Evolutionary conservation across 805 yeast genomes (phyloP), one percentile per base, ranked within the genome.

Genomic region (Middelhovenomyces tepae): DNA sequence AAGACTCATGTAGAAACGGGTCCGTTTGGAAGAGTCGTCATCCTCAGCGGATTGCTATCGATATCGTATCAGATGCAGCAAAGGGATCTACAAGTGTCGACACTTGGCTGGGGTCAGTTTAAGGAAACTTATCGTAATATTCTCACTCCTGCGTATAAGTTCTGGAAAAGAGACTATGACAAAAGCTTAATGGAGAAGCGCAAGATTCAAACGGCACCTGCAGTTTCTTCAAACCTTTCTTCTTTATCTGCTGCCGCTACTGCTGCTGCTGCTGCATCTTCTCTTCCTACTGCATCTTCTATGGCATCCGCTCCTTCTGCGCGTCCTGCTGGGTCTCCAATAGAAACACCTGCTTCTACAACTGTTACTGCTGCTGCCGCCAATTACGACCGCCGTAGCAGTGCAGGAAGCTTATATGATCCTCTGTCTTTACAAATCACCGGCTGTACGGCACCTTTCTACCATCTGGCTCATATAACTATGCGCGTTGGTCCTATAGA

Each of bases 401-500:
- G n/a, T n/a, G n/a, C n/a, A n/a, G 16, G 53, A 51, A 24, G 72
- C 64, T 40, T 58, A 69, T 21, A 21, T 21, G n/a, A 21, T 21
- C 9, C 23, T 9, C 23, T 21, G n/a, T 21, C 23, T 21, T 21
- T 21, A 21, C n/a, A n/a, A n/a, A n/a, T n/a, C n/a, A n/a, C 23
- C 2, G 64, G 75, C 30, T 78, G 83, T 53, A 73, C 73, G 40
- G 67, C 73, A 38, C 77, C 84, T 0, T 71, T 76, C 34, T 79
- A 74, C 53, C 87, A 83, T 49, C 64, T 80, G 59, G 74, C 83
- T 1, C 87, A 80, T 48, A 72, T 81, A 10, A 70, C 75, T 28
- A 69, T 83, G 50, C 72, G 82, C 32, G 68, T 79, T 18, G 76
- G 81, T 36, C 84, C 81, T 42, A 77, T 80, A 53, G 94, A 84